Base-by-base conservation (phyloP, 495 filamentous ascomycete genomes). In the Penicillium desertorum region DNA sequence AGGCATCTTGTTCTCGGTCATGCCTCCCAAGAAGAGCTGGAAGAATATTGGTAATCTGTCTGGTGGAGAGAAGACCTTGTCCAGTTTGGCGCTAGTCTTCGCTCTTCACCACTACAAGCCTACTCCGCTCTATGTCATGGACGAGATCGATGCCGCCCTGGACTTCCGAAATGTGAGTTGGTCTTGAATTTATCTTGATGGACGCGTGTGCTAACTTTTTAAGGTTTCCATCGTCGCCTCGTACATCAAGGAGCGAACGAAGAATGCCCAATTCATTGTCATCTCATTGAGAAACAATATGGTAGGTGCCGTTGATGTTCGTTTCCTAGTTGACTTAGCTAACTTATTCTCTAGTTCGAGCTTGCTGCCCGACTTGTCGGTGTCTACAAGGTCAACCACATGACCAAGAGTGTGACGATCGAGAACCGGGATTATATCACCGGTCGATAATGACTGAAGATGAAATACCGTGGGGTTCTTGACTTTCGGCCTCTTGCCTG, bases 11-110 rank as follows among this genome's bases (percentile, higher is more conserved):
- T 98, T 98, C 73, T 90, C 85, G 49, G 94, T 98, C 52, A 98
- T 98, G 94, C 94, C 94, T 37, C 94, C 94, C 32, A 98, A 98
- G 85, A 98, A 98, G 83, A 91, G 86, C 62, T 98, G 94, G 94
- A 98, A 98, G 83, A 98, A 98, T 67, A 98, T 98, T 51, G 86
- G 86, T 56, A 98, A 98, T 67, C 68, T 98, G 59, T 89, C 84
- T 20, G 94, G 94, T 76, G 94, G 94, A 58, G 94, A 98, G 78
- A 98, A 98, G 81, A 98, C 94, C 54, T 75, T 98, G 59, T 94
- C 89, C 58, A 91, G 87, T 78, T 76, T 98, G 75, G 94, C 94
- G 51, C 75, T 98, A 59, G 94, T 98, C 39, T 98, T 98, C 79
- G 94, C 94, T 45, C 71, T 98, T 65, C 94, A 98, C 75, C 95